A percentile compares a stretch with the other conserved stretches of the same genome.
Conservation (phyloP, 306 rosid genomes). For the Abrus precatorius region DNA sequence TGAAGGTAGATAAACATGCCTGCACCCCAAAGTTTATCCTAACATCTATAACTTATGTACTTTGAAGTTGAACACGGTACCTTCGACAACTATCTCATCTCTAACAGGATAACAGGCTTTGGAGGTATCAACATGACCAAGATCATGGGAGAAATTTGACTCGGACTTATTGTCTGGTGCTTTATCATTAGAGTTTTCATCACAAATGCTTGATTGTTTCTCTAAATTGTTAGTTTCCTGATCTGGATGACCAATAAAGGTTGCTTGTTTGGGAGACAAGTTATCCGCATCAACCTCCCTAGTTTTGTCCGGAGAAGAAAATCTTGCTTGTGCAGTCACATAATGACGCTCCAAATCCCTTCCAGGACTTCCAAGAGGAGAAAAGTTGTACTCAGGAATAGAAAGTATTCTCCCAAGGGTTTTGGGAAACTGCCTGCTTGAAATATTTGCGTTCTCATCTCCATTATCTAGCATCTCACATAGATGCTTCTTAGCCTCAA, state of each 20-base stretch:
- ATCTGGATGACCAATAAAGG: slow-evolving; percentile 50
- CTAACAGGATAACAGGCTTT: slow-evolving; percentile 46
- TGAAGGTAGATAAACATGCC: slow-evolving; percentile 10
- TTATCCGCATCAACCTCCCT: slow-evolving; percentile 59
- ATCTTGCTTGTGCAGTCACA: slow-evolving; percentile 62
- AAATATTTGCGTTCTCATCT: slow-evolving; percentile 64
- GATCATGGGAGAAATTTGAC: slow-evolving; percentile 45
- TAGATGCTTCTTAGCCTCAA: slow-evolving; percentile 90
- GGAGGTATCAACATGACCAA: slow-evolving; percentile 45
- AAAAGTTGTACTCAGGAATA: slow-evolving; percentile 76
- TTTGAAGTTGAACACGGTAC: slow-evolving; percentile 56
- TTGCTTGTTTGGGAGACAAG: slow-evolving; percentile 56
- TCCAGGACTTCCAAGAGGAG: slow-evolving; percentile 85
- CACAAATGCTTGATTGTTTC: slow-evolving; percentile 49
- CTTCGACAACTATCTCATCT: slow-evolving; percentile 63
- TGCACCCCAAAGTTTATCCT: not conserved
- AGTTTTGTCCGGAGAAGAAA: slow-evolving; percentile 56
- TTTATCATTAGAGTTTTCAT: slow-evolving; percentile 52
- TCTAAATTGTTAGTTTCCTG: slow-evolving; percentile 54
- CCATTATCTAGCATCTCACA: slow-evolving; percentile 78
- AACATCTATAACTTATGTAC: slow-evolving; percentile 27
- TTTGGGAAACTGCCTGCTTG: slow-evolving; percentile 68
- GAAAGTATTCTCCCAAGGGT: slow-evolving; percentile 86
- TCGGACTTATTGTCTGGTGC: slow-evolving; percentile 51
- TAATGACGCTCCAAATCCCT: slow-evolving; percentile 68